Base-by-base conservation (phyloP, 805 yeast species). In the Ogataea chonburiensis region DNA sequence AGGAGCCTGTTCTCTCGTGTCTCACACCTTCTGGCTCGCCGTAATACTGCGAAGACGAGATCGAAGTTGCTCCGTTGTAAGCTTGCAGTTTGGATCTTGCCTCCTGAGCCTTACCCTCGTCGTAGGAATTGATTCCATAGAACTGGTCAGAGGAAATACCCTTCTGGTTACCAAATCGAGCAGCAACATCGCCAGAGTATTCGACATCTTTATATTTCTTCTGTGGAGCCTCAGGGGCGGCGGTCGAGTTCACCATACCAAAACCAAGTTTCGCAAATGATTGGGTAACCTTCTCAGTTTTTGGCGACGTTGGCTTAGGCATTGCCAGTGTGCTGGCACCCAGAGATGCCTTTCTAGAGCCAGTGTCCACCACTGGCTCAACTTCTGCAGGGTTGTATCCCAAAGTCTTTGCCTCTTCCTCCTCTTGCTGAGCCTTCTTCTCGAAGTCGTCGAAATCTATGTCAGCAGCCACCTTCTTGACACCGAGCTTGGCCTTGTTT, bases 81-180 rank as follows among this genome's bases (percentile, higher is more conserved):
- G 81, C 67, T 59, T 81, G 87, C 37, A 93, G 68, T 53, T 93
- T 89, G n/a, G 75, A 56, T 46, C 73, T 73, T 2, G 97, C 97
- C 61, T 88, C 96, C 29, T 71, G 72, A 37, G 82, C 82, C 24
- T 86, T 85, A 2, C 69, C 70, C 47, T 84, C 83, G 53, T 87
- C 97, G 55, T 75, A 86, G 17, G 79, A 67, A 27, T 89, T 91
- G 55, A 95, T 80, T 13, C 96, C 96, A 61, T 93, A 93, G 54
- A 76, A 78, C 66, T 89, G 94, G 63, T 93, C 98, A 2, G 97
- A 89, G 0, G 98, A 93, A 46, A 93, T 93, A 31, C 89, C 96
- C 72, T 86, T 91, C 60, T 89, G 96, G 25, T 67, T 68, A 38
- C 97, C 97, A 58, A 75, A 93, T 66, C 87, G 86, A 53, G 68